These are phyloP conservation scores for Heterobasidion parviporum DNA, from an alignment of 1,284 basidiomycete genomes.

Conservation along the genomic window DNA sequence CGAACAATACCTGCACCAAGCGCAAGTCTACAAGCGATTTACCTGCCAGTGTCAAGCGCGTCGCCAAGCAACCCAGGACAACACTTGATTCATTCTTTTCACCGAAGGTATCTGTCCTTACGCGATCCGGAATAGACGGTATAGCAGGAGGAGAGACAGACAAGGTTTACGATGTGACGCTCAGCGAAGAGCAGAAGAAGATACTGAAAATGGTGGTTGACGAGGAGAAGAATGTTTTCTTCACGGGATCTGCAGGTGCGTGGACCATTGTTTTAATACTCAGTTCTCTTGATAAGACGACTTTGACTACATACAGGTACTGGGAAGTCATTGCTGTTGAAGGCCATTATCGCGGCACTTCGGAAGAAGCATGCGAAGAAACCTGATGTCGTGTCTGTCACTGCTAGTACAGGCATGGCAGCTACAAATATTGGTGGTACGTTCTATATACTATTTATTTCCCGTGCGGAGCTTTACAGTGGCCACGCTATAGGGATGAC, in stretches of 20 bases:
- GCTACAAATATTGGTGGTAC: constrained; percentile 59
- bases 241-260: constrained; percentile 43
- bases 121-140: constrained; percentile 9
- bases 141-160: constrained; percentile 18
- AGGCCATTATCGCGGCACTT: constrained; percentile 47
- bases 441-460: constrained; percentile 16
- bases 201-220: constrained; percentile 39
- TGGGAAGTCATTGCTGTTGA: constrained; percentile 47
- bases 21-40: constrained; percentile 29
- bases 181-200: constrained; percentile 35
- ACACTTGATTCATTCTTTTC: constrained; percentile 38
- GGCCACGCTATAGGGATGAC: constrained; percentile 22
- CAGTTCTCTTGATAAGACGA: background rate
- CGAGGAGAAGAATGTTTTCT: constrained; percentile 40
- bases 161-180: constrained; percentile 21
- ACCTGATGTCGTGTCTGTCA: constrained; percentile 41
- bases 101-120: constrained; percentile 26
- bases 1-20: constrained; percentile 17
- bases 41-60: constrained; percentile 13
- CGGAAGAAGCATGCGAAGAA: constrained; percentile 38
- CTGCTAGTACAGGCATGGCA: constrained; percentile 54
- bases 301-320: too few relatives aligned
- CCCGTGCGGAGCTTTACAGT: background rate
- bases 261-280: constrained; percentile 3
- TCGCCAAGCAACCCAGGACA: constrained; percentile 27